phyloP scores from a whole-genome alignment of 225 moss, liverwort and hornwort species.

The Ulota crispa region DNA sequence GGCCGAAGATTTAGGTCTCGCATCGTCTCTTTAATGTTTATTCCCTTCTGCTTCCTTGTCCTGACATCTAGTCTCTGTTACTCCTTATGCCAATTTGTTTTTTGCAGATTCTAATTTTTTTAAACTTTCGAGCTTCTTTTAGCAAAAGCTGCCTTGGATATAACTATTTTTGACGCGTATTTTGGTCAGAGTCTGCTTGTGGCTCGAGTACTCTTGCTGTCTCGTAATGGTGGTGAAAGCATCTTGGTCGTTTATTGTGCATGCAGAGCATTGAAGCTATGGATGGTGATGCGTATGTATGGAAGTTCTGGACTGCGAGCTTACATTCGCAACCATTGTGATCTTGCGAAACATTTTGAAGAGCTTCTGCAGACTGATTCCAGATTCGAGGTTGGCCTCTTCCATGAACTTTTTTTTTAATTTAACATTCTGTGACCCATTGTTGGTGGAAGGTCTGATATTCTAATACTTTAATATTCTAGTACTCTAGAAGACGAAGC shows the following conservation, averaged over 20 bases:
- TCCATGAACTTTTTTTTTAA: neutral
- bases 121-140: too few relatives aligned
- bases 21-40: neutral
- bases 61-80: neutral
- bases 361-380: conserved; percentile 52
- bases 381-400: conserved; percentile 60
- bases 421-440: neutral
- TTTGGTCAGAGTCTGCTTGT: neutral
- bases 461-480: neutral
- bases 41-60: neutral
- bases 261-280: conserved; percentile 77
- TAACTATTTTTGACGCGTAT: neutral
- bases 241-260: conserved; percentile 5
- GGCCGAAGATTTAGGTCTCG: conserved; percentile 72
- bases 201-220: neutral
- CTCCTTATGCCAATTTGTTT: neutral
- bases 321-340: conserved; percentile 65
- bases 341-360: conserved; percentile 62
- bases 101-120: too few relatives aligned
- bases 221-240: neutral
- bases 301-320: conserved; percentile 60
- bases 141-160: neutral
- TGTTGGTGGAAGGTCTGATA: neutral
- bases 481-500: too few relatives aligned
- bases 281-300: conserved; percentile 77